Conservation (phyloP, 148 eudicot genomes). For the Agrostemma githago region DNA sequence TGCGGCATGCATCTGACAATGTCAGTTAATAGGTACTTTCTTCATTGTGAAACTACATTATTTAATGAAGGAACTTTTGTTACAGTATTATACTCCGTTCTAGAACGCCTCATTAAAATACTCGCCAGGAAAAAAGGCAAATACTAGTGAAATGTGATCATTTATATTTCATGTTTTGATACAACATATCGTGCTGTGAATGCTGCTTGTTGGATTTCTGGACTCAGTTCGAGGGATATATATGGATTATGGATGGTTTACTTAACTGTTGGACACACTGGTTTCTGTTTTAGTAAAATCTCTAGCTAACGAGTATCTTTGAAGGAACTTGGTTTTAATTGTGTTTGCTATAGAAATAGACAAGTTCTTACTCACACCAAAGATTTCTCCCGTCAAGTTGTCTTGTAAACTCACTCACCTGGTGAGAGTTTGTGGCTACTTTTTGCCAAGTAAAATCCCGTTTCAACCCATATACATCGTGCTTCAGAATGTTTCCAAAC, state of each 20-base stretch:
- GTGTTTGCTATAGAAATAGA: background rate
- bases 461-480: background rate
- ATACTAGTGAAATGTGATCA: background rate
- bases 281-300: background rate
- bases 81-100: too few species aligned
- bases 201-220: background rate
- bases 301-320: too few species aligned
- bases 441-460: background rate
- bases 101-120: background rate
- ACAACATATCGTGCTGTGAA: background rate
- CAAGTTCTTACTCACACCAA: background rate
- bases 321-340: background rate
- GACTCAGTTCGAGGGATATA: background rate
- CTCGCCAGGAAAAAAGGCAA: background rate
- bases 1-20: conserved; percentile 22
- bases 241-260: background rate
- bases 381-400: background rate
- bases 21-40: conserved; percentile 26
- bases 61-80: background rate
- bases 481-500: background rate
- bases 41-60: background rate
- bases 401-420: background rate
- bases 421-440: background rate
- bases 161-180: background rate
- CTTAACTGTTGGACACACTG: background rate